Conservation (phyloP, 176 grass and related monocot species). For the Phoenix roebelenii region DNA sequence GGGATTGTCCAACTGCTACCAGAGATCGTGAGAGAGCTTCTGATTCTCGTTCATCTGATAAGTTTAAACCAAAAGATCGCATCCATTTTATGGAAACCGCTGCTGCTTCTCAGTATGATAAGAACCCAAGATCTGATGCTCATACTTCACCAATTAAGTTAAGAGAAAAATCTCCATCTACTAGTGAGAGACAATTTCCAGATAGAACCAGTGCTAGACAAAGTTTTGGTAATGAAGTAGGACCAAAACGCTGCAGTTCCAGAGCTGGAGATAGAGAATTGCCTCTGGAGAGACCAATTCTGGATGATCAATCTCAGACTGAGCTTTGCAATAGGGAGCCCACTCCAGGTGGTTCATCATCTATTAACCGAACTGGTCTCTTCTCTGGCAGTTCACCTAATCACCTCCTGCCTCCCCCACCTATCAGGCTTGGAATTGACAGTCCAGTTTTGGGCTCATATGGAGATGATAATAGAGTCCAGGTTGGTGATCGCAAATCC, state of each 20-base stretch:
- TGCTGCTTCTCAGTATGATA: constrained; percentile 27
- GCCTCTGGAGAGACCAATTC: background rate
- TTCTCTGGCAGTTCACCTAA: constrained; percentile 11
- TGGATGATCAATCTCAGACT: constrained; percentile 3
- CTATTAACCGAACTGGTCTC: constrained; percentile 9
- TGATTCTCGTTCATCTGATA: constrained; percentile 16
- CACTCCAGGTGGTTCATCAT: constrained; percentile 1
- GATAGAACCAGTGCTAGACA: constrained; percentile 5
- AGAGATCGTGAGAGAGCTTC: constrained; percentile 11
- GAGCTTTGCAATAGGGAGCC: background rate
- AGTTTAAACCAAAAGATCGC: constrained; percentile 4
- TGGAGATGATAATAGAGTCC: constrained; percentile 29
- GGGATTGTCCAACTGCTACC: constrained; percentile 13
- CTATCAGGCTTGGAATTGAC: constrained; percentile 22
- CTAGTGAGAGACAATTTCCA: constrained; percentile 17
- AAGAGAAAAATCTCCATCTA: constrained; percentile 24
- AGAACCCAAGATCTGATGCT: constrained; percentile 25
- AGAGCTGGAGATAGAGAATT: too few relatives aligned
- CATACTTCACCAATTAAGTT: constrained; percentile 16
- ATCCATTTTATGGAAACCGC: constrained; percentile 13
- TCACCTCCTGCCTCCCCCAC: constrained; percentile 6
- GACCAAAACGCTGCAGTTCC: too few relatives aligned
- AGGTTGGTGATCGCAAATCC: constrained; percentile 23
- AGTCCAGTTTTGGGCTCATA: constrained; percentile 23
- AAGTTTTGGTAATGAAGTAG: constrained; percentile 17